These are phyloP conservation scores for Termitomyces sp. DNA, from an alignment of 768 basidiomycete genomes.

Conservation along the genomic window DNA sequence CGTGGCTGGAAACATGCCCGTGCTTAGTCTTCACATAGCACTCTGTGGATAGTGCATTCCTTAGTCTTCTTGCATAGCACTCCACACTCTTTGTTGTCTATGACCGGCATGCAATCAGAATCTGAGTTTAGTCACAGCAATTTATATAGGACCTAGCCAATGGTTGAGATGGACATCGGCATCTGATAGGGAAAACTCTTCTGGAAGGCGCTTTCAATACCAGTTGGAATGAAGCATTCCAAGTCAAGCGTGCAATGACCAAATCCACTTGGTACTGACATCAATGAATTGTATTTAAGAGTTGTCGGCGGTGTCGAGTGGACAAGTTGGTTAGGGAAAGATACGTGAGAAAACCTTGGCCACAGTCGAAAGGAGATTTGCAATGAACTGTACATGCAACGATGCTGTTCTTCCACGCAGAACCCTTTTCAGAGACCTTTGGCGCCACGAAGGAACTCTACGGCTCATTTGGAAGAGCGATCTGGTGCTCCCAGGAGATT, in stretches of 20 bases:
- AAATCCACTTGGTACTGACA: not conserved
- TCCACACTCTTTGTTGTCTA: too few relatives aligned
- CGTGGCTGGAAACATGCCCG: too few relatives aligned
- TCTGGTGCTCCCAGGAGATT: constrained; percentile 11
- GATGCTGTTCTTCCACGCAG: not conserved
- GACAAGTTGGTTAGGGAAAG: not conserved
- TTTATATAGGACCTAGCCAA: not conserved
- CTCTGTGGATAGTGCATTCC: too few relatives aligned
- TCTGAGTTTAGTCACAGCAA: too few relatives aligned
- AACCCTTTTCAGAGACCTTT: too few relatives aligned
- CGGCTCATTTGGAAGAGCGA: constrained; percentile 11
- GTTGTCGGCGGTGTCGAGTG: not conserved
- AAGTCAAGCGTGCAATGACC: too few relatives aligned
- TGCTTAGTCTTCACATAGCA: too few relatives aligned
- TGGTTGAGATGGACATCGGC: not conserved
- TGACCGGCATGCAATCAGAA: too few relatives aligned
- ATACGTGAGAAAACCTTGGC: too few relatives aligned
- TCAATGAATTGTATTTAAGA: not conserved
- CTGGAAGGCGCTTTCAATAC: not conserved
- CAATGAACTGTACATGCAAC: not conserved
- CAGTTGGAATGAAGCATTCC: not conserved
- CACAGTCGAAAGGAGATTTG: not conserved
- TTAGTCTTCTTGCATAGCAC: too few relatives aligned
- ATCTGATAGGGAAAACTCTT: not conserved
- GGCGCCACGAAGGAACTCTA: not conserved